Evolutionary conservation across 805 yeast species (phyloP).

Genomic region (Starmerella sp.): DNA sequence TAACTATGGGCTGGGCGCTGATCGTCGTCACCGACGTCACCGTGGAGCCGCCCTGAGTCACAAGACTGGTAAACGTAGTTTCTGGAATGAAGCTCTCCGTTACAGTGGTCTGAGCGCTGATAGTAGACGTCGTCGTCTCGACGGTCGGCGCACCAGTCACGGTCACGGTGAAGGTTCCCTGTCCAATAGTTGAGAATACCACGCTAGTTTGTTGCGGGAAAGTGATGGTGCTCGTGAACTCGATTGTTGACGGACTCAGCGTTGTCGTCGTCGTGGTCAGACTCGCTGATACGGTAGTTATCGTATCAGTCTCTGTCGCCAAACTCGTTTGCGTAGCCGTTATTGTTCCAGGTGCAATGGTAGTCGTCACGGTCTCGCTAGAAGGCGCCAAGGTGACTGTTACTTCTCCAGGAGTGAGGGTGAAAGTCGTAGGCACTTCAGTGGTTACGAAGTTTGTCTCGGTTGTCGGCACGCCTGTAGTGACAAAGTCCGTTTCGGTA

Average conservation of each 20-base stretch:
- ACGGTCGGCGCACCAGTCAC: constrained; percentile 1
- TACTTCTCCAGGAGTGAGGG: not conserved
- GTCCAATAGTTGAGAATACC: constrained; percentile 8
- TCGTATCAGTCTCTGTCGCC: not conserved
- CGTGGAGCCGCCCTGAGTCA: constrained; percentile 5
- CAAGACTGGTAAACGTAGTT: constrained; percentile 4
- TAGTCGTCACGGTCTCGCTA: not conserved
- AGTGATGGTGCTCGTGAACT: constrained; percentile 1
- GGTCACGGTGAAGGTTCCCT: constrained; percentile 10
- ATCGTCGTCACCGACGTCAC: constrained; percentile 9
- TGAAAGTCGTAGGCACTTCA: not conserved
- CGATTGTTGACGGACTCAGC: not conserved
- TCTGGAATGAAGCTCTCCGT: constrained; percentile 9
- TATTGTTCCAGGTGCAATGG: not conserved
- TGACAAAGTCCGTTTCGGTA: not conserved
- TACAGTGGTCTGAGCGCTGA: constrained; percentile 1
- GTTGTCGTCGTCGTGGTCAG: not conserved
- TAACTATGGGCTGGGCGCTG: constrained; percentile 1
- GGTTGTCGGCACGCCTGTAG: not conserved
- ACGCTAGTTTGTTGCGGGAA: constrained; percentile 11
- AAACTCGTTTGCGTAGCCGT: not conserved
- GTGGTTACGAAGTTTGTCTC: not conserved
- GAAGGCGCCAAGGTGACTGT: constrained; percentile 4
- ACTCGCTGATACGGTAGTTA: not conserved
- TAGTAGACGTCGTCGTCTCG: constrained; percentile 5